Conservation (phyloP, 2,329 filamentous ascomycete species). For the Epichloe sibirici region DNA sequence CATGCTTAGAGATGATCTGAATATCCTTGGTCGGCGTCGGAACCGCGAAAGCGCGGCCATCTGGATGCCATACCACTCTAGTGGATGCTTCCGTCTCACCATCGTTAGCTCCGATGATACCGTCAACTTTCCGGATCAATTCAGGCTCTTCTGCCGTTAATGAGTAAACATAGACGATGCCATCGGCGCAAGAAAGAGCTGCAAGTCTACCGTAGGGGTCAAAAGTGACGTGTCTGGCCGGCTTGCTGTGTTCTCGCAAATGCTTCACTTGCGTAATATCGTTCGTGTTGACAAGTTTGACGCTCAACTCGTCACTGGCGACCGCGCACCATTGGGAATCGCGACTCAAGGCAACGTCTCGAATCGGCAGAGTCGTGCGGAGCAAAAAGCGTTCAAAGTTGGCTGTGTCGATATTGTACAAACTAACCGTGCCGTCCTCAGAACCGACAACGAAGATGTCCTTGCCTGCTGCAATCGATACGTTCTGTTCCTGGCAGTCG, state of each 20-base stretch:
- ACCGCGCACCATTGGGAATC: slow-evolving; percentile 84
- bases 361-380: slow-evolving; percentile 71
- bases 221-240: slow-evolving; percentile 87
- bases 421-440: slow-evolving; percentile 91
- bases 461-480: slow-evolving; percentile 63
- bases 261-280: slow-evolving; percentile 68
- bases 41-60: slow-evolving; percentile 80
- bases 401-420: slow-evolving; percentile 69
- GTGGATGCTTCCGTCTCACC: slow-evolving; percentile 61
- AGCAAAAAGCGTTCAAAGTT: slow-evolving; percentile 71
- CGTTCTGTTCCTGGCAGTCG: slow-evolving; percentile 77
- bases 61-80: slow-evolving; percentile 79
- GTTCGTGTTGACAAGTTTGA: slow-evolving; percentile 75
- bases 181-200: slow-evolving; percentile 77
- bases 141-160: slow-evolving; percentile 66
- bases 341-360: slow-evolving; percentile 72
- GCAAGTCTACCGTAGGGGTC: slow-evolving; percentile 67
- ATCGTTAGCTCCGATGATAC: slow-evolving; percentile 69
- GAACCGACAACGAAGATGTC: slow-evolving; percentile 80
- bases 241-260: slow-evolving; percentile 70
- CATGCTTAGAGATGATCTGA: slow-evolving; percentile 73
- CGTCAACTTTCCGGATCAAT: slow-evolving; percentile 72
- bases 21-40: slow-evolving; percentile 74
- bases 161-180: slow-evolving; percentile 82
- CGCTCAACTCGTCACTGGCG: slow-evolving; percentile 87